phyloP scores from a whole-genome alignment of 345 rosid genomes.

The Salix arbutifolia region DNA sequence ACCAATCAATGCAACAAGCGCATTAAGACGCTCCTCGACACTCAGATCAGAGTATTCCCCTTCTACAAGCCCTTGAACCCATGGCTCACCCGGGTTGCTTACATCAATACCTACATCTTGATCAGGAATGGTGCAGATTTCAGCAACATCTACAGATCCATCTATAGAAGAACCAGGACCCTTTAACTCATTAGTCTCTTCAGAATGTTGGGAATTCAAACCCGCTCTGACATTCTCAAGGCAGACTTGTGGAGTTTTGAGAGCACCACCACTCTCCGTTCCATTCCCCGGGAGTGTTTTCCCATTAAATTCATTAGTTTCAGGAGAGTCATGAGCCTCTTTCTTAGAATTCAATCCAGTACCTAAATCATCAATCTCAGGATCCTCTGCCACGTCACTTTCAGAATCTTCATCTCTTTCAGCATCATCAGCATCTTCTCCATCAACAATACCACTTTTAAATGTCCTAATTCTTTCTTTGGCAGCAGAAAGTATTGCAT shows the following conservation, averaged over 20 bases:
- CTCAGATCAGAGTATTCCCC: slow-evolving; percentile 72
- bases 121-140: slow-evolving; percentile 20
- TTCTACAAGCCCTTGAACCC: slow-evolving; percentile 85
- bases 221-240: slow-evolving; percentile 18
- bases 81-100: slow-evolving; percentile 61
- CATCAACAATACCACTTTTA: slow-evolving; percentile 56
- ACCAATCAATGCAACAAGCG: slow-evolving; percentile 67
- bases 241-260: slow-evolving; percentile 33
- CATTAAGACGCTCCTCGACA: slow-evolving; percentile 76
- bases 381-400: slow-evolving; percentile 70
- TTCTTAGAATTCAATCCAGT: slow-evolving; percentile 42
- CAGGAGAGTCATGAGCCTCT: slow-evolving; percentile 31
- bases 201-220: slow-evolving; percentile 31
- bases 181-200: slow-evolving; percentile 25
- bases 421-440: slow-evolving; percentile 79
- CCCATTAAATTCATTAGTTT: slow-evolving; percentile 11
- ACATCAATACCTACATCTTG: slow-evolving; percentile 54
- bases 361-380: slow-evolving; percentile 60
- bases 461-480: slow-evolving; percentile 64
- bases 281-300: slow-evolving; percentile 36
- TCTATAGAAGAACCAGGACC: slow-evolving; percentile 21
- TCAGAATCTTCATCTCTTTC: slow-evolving; percentile 89
- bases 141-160: slow-evolving; percentile 22
- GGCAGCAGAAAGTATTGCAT: slow-evolving; percentile 67
- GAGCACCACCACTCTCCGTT: slow-evolving; percentile 16